phyloP scores from a whole-genome alignment of 352 stramenopile species.

The Hyaloperonospora arabidopsidis region DNA sequence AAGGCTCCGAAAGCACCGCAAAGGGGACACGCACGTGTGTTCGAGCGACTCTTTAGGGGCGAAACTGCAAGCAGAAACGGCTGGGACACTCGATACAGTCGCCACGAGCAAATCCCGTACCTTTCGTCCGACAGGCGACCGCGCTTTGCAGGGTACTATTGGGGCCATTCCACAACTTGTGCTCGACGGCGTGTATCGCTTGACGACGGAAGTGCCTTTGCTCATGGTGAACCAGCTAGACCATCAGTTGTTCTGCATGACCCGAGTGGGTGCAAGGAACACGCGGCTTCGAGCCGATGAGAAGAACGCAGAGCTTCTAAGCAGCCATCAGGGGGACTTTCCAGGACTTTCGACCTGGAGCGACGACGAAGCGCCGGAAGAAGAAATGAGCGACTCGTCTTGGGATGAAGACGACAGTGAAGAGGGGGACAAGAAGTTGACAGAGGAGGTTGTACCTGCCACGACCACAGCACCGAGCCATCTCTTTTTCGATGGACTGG shows the following conservation, averaged over 20 bases:
- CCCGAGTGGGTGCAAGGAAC: slow-evolving; percentile 8
- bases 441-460: background rate
- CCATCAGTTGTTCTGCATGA: slow-evolving; percentile 20
- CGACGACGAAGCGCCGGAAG: slow-evolving; percentile 25
- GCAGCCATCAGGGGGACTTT: slow-evolving; percentile 6
- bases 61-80: slow-evolving; percentile 28
- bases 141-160: slow-evolving; percentile 1
- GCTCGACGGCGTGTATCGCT: slow-evolving; percentile 19
- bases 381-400: slow-evolving; percentile 24
- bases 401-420: slow-evolving; percentile 22
- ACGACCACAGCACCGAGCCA: slow-evolving; percentile 16
- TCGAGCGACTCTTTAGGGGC: slow-evolving; percentile 16
- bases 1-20: slow-evolving; percentile 5
- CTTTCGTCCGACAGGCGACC: slow-evolving; percentile 8
- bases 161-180: slow-evolving; percentile 36
- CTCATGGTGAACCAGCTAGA: slow-evolving; percentile 31
- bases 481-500: slow-evolving; percentile 52
- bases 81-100: slow-evolving; percentile 24
- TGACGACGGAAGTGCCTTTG: slow-evolving; percentile 25
- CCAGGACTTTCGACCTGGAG: slow-evolving; percentile 12
- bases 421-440: slow-evolving; percentile 1
- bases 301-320: slow-evolving; percentile 26
- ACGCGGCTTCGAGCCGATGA: slow-evolving; percentile 24
- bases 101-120: slow-evolving; percentile 8
- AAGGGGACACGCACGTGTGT: slow-evolving; percentile 15